Percentiles rank a stretch among this genome's conserved stretches.
Evolutionary conservation across 495 filamentous ascomycete species (phyloP).

Genomic region (Oidiodendron maius): DNA sequence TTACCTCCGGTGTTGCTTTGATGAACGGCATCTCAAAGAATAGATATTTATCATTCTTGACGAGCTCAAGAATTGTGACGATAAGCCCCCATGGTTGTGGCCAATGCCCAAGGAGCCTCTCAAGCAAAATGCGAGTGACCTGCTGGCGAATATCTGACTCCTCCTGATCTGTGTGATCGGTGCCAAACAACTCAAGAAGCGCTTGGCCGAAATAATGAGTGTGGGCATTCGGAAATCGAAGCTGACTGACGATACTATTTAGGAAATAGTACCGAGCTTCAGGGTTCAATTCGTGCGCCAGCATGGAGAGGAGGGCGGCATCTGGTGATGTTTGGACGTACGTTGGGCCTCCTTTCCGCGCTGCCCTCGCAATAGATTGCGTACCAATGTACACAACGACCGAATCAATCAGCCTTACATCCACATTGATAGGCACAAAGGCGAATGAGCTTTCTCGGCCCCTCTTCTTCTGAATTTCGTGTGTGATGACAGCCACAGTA

Average conservation of each 20-base stretch:
- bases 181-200: conserved; percentile 80
- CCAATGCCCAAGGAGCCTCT: conserved; percentile 81
- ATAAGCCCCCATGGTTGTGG: conserved; percentile 97
- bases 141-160: conserved; percentile 81
- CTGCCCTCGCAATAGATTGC: conserved; percentile 53
- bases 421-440: conserved; percentile 56
- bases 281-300: conserved; percentile 66
- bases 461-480: conserved; percentile 53
- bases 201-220: conserved; percentile 92
- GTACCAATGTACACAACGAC: conserved; percentile 78
- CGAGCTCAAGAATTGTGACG: conserved; percentile 80
- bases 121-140: conserved; percentile 79
- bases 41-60: conserved; percentile 80
- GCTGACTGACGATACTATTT: conserved; percentile 80
- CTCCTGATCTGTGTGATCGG: conserved; percentile 68
- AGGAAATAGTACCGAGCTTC: conserved; percentile 83
- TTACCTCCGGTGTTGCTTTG: conserved; percentile 78
- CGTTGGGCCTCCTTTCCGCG: conserved; percentile 53
- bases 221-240: conserved; percentile 81
- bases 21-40: conserved; percentile 94
- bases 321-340: conserved; percentile 69
- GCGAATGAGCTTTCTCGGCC: conserved; percentile 54
- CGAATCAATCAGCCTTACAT: conserved; percentile 69
- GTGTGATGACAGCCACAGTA: conserved; percentile 62
- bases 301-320: conserved; percentile 63